phyloP scores from a whole-genome alignment of 768 basidiomycete species.

The Crassisporium funariophilum region DNA sequence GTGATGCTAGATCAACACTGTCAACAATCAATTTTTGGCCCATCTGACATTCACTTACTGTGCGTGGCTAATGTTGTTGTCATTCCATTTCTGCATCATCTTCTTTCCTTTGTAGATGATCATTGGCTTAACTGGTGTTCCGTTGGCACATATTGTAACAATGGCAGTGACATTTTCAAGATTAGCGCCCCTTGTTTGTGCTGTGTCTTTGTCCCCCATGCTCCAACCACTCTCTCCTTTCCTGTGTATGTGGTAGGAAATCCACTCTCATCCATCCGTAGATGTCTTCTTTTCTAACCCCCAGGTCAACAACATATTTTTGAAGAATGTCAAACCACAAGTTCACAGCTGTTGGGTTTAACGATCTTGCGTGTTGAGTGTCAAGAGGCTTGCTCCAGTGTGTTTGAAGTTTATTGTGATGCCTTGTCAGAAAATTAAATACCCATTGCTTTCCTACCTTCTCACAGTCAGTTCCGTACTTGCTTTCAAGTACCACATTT shows the following conservation, averaged over 20 bases:
- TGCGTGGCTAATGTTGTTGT: conserved; percentile 22
- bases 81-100: conserved; percentile 22
- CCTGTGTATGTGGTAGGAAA: conserved; percentile 22
- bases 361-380: conserved; percentile 25
- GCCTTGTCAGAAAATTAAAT: conserved; percentile 24
- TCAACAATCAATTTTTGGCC: background rate
- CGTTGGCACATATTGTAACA: conserved; percentile 31
- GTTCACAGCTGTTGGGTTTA: conserved; percentile 32
- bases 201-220: conserved; percentile 27
- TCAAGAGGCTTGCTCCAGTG: conserved; percentile 36
- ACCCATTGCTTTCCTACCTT: conserved; percentile 6
- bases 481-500: background rate
- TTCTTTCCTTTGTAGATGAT: conserved; percentile 31
- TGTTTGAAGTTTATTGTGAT: conserved; percentile 27
- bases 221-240: conserved; percentile 27
- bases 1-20: conserved; percentile 25
- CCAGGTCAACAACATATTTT: conserved; percentile 22
- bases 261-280: conserved; percentile 41
- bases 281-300: conserved; percentile 21
- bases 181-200: conserved; percentile 32
- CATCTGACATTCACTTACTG: conserved; percentile 16
- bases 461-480: background rate
- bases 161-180: conserved; percentile 18
- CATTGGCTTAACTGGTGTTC: conserved; percentile 19
- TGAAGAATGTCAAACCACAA: conserved; percentile 36